These are phyloP conservation scores for Xerocomus subilludens DNA, from an alignment of 1,284 basidiomycete species.

Conservation along the genomic window DNA sequence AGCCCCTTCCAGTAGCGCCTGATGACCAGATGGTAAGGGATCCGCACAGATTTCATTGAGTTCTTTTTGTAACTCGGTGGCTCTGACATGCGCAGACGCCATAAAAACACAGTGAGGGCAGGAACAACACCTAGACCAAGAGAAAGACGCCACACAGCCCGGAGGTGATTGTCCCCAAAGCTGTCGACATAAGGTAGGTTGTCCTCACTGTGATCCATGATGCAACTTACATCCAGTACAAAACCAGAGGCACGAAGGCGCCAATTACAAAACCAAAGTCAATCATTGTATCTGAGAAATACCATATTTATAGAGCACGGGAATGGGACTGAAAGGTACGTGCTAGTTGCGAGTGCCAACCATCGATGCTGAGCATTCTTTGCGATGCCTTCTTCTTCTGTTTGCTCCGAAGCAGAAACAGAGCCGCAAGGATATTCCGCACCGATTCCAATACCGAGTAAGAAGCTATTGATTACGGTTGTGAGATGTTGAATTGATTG, in stretches of 20 bases:
- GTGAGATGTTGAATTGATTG: neutral
- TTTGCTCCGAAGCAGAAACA: constrained; percentile 92
- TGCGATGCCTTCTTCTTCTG: constrained; percentile 81
- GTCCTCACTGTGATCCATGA: constrained; percentile 1
- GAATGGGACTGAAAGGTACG: constrained; percentile 43
- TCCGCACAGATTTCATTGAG: constrained; percentile 78
- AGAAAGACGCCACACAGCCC: constrained; percentile 88
- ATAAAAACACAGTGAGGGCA: constrained; percentile 82
- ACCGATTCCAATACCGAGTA: constrained; percentile 86
- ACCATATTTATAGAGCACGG: constrained; percentile 14
- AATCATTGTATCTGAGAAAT: constrained; percentile 80
- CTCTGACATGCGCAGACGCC: constrained; percentile 89
- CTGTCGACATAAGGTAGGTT: constrained; percentile 51
- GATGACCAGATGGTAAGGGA: constrained; percentile 84
- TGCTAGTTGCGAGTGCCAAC: constrained; percentile 88
- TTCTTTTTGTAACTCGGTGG: constrained; percentile 75
- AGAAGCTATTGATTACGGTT: constrained; percentile 61
- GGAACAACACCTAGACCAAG: constrained; percentile 90
- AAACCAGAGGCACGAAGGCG: constrained; percentile 84
- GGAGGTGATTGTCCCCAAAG: constrained; percentile 82
- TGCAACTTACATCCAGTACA: constrained; percentile 81
- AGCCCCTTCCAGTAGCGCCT: constrained; percentile 82
- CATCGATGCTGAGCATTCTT: constrained; percentile 87
- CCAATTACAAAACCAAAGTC: constrained; percentile 89
- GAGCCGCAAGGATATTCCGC: constrained; percentile 93